Evolutionary conservation across 2,329 filamentous ascomycete genomes (phyloP), one percentile per base, ranked within the genome.

Genomic region (Aspergillus neotritici): DNA sequence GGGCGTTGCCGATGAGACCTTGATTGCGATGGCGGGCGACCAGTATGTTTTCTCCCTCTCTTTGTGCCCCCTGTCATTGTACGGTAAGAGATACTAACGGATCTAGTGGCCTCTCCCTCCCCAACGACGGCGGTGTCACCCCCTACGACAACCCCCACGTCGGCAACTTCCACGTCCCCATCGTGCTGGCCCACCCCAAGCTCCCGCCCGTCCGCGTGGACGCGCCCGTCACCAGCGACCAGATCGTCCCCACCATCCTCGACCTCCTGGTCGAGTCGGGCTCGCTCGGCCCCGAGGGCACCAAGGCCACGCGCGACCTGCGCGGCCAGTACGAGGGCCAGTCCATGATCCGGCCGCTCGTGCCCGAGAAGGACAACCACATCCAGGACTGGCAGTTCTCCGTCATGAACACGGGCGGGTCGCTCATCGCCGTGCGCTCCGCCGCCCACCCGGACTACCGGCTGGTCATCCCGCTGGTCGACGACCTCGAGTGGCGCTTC

Each of bases 381-480:
- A 50, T 41, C 14, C 45, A 58, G 30, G 51, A 58, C 39, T 64
- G 61, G 61, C 61, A 64, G 31, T 63, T 64, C 48, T 63, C 57
- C 11, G 60, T 60, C 17, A 62, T 64, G 57, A 64, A 64, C 47
- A 61, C 61, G 0, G 61, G 61, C n/a, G 58, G 58, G 1, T 54
- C 60, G 0, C 60, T 58, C 58, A 50, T 64, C 3, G 54, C 57
- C 0, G 44, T 64, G 14, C 61, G 61, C 1, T 63, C 60, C 3
- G 61, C 60, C 5, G 57, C 56, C 3, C 45, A 46, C 9, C 60
- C 58, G 0, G 44, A 48, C 12, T 62, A 52, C 42, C 57, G 61
- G 2, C 47, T 64, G 3, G 60, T 63, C 9, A 56, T 64, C 14
- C 61, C 61, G 2, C 48, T 64, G 2, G 52, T 62, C 9, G 53